These are phyloP conservation scores for Thraustochytrium sp. DNA, from an alignment of 352 stramenopile genomes.

Conservation along the genomic window DNA sequence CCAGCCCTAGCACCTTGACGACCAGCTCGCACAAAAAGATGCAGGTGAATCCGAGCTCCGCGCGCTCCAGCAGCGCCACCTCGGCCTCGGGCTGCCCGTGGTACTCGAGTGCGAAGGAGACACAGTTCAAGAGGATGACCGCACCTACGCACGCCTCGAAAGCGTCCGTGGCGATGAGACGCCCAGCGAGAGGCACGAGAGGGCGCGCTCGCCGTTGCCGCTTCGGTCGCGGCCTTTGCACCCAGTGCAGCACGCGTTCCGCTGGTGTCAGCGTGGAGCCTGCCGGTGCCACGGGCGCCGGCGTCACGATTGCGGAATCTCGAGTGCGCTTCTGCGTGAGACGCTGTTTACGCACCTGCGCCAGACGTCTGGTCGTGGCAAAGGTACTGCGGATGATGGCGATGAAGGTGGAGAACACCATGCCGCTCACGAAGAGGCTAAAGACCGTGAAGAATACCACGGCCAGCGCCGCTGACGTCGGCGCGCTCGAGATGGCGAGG, in stretches of 20 bases:
- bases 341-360: background rate
- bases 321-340: background rate
- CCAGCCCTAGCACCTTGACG: slow-evolving; percentile 32
- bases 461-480: background rate
- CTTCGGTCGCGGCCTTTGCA: background rate
- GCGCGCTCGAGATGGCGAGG: background rate
- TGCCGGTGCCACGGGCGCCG: background rate
- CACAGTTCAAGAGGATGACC: slow-evolving; percentile 3
- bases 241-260: background rate
- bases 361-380: background rate
- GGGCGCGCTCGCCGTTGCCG: background rate
- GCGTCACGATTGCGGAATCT: background rate
- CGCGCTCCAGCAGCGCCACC: background rate
- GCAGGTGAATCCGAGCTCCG: background rate
- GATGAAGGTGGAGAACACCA: slow-evolving; percentile 27
- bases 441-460: slow-evolving; percentile 42
- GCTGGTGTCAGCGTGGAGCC: background rate
- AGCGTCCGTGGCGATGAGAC: background rate
- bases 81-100: background rate
- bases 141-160: background rate
- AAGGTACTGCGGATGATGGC: slow-evolving; percentile 22
- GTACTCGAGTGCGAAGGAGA: background rate
- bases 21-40: slow-evolving; percentile 12
- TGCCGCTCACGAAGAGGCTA: slow-evolving; percentile 27
- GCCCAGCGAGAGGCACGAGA: background rate